Evolutionary conservation across 192 early-diverging fungal genomes (phyloP).

Genomic region (Haplosporangium gracile): DNA sequence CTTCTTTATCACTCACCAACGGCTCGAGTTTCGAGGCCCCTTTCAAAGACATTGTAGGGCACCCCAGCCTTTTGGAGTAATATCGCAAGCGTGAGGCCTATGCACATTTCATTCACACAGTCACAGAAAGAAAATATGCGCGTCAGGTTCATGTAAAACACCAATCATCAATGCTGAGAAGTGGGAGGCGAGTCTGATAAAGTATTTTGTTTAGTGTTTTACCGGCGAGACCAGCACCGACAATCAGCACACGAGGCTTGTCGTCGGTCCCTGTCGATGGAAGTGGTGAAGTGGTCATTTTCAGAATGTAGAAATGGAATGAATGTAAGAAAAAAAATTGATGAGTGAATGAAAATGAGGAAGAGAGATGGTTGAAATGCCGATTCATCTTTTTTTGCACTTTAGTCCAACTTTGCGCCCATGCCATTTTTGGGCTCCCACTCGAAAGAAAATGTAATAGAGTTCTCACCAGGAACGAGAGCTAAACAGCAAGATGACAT

Average conservation of each 20-base stretch:
- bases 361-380: background rate
- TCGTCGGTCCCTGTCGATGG: background rate
- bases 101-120: too few relatives aligned
- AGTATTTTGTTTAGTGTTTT: background rate
- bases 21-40: background rate
- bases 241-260: slow-evolving; percentile 21
- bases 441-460: too few relatives aligned
- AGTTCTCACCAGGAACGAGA: too few relatives aligned
- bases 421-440: background rate
- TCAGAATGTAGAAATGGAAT: background rate
- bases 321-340: background rate
- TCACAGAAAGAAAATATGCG: background rate
- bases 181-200: background rate
- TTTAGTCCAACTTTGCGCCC: background rate
- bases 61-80: slow-evolving; percentile 16
- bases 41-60: slow-evolving; percentile 22
- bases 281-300: background rate
- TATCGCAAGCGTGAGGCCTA: slow-evolving; percentile 15
- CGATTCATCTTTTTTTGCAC: background rate
- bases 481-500: too few relatives aligned
- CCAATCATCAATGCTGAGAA: too few relatives aligned
- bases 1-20: slow-evolving; percentile 8
- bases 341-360: background rate
- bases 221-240: slow-evolving; percentile 23
- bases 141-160: background rate